Percentiles rank a stretch among this genome's conserved stretches.
These are phyloP conservation scores for Trametes pubescens DNA, from an alignment of 1,284 basidiomycete genomes.

Conservation along the genomic window DNA sequence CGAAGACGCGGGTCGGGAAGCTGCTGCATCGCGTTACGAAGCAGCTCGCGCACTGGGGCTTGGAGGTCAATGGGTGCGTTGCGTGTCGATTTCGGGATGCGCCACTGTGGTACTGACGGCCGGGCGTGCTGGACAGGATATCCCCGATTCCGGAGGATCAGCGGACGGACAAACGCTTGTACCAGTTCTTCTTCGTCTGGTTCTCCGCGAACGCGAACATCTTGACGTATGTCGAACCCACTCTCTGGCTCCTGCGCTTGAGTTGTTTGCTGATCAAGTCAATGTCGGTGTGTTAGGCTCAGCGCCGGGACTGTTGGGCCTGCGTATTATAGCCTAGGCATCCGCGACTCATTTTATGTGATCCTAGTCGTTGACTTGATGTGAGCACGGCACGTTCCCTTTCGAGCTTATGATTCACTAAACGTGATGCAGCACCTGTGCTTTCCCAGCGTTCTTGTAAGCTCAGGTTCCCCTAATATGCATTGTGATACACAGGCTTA, in stretches of 20 bases:
- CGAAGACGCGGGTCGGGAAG: slow-evolving; percentile 20
- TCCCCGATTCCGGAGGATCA: slow-evolving; percentile 55
- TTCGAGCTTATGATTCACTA: slow-evolving; percentile 11
- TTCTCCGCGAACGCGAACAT: slow-evolving; percentile 71
- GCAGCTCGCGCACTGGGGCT: slow-evolving; percentile 36
- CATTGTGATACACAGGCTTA: not conserved
- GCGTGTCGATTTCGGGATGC: not conserved
- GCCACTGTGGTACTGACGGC: not conserved
- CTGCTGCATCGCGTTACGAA: slow-evolving; percentile 25
- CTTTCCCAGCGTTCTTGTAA: slow-evolving; percentile 62
- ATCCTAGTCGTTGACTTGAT: slow-evolving; percentile 63
- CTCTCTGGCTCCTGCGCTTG: not conserved
- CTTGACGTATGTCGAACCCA: slow-evolving; percentile 49
- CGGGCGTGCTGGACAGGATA: slow-evolving; percentile 48
- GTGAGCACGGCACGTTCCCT: slow-evolving; percentile 45
- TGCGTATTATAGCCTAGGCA: slow-evolving; percentile 62
- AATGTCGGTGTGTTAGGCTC: slow-evolving; percentile 44
- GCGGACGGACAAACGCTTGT: slow-evolving; percentile 59
- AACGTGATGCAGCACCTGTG: slow-evolving; percentile 31
- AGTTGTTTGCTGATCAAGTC: not conserved
- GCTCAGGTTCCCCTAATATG: slow-evolving; percentile 31
- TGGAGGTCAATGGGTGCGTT: slow-evolving; percentile 42
- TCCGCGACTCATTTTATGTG: slow-evolving; percentile 59
- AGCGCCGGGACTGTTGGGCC: slow-evolving; percentile 67
- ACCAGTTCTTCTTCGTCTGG: slow-evolving; percentile 75